Evolutionary conservation across 2,329 filamentous ascomycete species (phyloP).

Genomic region (Acephala macrosclerotiorum): DNA sequence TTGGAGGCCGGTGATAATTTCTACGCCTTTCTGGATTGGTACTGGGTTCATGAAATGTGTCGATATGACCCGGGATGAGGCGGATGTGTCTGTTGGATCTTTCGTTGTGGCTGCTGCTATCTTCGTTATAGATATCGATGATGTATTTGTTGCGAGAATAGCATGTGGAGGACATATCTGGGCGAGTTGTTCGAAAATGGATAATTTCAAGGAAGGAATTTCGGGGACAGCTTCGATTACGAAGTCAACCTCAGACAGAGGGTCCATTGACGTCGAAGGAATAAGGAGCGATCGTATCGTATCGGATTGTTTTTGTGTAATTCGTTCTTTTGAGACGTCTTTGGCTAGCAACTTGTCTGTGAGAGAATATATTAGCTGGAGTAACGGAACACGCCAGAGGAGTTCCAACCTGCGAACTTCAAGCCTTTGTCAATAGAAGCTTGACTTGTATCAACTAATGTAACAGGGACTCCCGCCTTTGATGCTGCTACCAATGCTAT

Average conservation of each 20-base stretch:
- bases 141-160: constrained; percentile 96
- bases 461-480: constrained; percentile 83
- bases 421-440: constrained; percentile 87
- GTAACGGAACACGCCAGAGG: background rate
- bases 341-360: constrained; percentile 93
- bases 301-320: constrained; percentile 83
- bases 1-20: constrained; percentile 95
- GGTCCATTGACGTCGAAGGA: constrained; percentile 76
- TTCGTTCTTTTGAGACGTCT: constrained; percentile 85
- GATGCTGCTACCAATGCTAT: constrained; percentile 94
- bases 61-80: constrained; percentile 86
- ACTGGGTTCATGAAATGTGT: constrained; percentile 99
- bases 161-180: constrained; percentile 83
- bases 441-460: constrained; percentile 83
- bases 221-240: constrained; percentile 98
- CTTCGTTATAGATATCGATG: constrained; percentile 96
- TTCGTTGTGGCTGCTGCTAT: constrained; percentile 87
- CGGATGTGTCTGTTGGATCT: constrained; percentile 80
- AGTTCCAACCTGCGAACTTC: constrained; percentile 78
- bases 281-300: constrained; percentile 73
- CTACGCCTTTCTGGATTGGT: constrained; percentile 94
- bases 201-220: constrained; percentile 84
- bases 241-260: constrained; percentile 87
- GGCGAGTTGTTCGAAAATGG: constrained; percentile 85
- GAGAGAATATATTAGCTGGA: constrained; percentile 6